Percentiles rank a stretch among this genome's conserved stretches.
phyloP scores from a whole-genome alignment of 192 early-diverging fungal species.

The Umbelopsis ramanniana region DNA sequence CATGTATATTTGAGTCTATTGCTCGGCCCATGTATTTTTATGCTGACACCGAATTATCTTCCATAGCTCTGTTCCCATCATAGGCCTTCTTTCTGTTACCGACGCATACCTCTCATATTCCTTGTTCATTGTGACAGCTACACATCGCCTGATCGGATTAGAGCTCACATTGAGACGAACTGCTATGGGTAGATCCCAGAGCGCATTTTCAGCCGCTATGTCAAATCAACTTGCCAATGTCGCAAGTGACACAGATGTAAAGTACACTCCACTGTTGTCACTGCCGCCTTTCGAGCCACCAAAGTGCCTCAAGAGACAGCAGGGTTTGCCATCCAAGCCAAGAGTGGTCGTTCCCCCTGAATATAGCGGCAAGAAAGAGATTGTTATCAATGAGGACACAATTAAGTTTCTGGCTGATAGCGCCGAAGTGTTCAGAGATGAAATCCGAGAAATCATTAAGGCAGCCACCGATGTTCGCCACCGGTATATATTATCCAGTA shows the following conservation, averaged over 20 bases:
- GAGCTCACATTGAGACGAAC: conserved; percentile 39
- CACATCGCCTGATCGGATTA: conserved; percentile 59
- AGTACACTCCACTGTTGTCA: conserved; percentile 32
- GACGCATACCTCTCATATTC: conserved; percentile 78
- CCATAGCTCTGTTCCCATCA: conserved; percentile 48
- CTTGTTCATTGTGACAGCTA: conserved; percentile 59
- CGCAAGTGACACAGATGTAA: conserved; percentile 16
- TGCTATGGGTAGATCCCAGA: conserved; percentile 2
- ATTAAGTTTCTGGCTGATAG: conserved; percentile 43
- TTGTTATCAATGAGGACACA: conserved; percentile 51
- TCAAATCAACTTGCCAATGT: conserved; percentile 2
- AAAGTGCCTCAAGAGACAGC: conserved; percentile 32
- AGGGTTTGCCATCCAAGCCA: conserved; percentile 40
- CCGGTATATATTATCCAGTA: conserved; percentile 1
- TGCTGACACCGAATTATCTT: background rate
- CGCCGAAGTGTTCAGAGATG: conserved; percentile 40
- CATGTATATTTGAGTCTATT: no score
- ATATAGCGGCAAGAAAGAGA: conserved; percentile 43
- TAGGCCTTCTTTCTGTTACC: conserved; percentile 63
- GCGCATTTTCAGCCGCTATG: conserved; percentile 4
- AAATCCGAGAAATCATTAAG: conserved; percentile 42
- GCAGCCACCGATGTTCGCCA: conserved; percentile 27
- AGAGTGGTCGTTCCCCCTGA: conserved; percentile 49
- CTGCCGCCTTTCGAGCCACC: conserved; percentile 44
- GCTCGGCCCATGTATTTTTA: background rate